phyloP scores from a whole-genome alignment of 2,329 filamentous ascomycete genomes.

The Pseudovirgaria hyperparasitica region DNA sequence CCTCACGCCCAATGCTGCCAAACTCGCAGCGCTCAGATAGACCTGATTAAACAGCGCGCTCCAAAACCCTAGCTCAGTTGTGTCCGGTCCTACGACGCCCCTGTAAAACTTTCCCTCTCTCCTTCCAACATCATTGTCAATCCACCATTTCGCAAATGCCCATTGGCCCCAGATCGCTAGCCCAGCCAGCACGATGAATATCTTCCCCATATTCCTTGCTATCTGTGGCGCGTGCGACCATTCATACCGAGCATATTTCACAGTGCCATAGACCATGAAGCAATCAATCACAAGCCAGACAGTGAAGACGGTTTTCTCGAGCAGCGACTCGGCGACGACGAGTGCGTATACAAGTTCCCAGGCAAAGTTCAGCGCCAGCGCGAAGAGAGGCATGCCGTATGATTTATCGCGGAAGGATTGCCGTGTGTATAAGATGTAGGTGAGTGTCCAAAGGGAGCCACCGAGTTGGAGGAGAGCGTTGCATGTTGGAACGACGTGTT shows the following conservation, averaged over 20 bases:
- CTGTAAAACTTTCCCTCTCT: conserved; percentile 21
- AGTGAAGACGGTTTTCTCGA: conserved; percentile 33
- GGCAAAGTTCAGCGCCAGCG: conserved; percentile 37
- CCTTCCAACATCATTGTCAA: conserved; percentile 36
- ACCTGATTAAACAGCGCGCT: conserved; percentile 34
- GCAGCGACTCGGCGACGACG: conserved; percentile 30
- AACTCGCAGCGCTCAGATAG: conserved; percentile 25
- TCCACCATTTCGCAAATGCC: conserved; percentile 36
- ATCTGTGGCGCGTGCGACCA: conserved; percentile 32
- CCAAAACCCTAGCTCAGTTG: conserved; percentile 39
- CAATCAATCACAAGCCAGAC: conserved; percentile 39
- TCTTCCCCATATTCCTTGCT: conserved; percentile 26
- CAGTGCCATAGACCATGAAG: conserved; percentile 33
- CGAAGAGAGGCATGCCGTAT: conserved; percentile 38
- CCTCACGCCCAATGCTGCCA: conserved; percentile 33
- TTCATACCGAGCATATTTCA: conserved; percentile 32
- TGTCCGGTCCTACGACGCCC: conserved; percentile 30
- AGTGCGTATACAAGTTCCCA: conserved; percentile 41
- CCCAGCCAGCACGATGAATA: conserved; percentile 25
- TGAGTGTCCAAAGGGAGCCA: conserved; percentile 10
- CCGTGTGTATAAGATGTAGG: conserved; percentile 36
- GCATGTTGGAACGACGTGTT: conserved; percentile 6
- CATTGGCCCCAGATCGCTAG: conserved; percentile 28
- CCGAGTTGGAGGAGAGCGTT: conserved; percentile 8
- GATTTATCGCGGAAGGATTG: conserved; percentile 34